Conservation (phyloP, 2,329 filamentous ascomycete genomes). For the Ophiostoma ips region DNA sequence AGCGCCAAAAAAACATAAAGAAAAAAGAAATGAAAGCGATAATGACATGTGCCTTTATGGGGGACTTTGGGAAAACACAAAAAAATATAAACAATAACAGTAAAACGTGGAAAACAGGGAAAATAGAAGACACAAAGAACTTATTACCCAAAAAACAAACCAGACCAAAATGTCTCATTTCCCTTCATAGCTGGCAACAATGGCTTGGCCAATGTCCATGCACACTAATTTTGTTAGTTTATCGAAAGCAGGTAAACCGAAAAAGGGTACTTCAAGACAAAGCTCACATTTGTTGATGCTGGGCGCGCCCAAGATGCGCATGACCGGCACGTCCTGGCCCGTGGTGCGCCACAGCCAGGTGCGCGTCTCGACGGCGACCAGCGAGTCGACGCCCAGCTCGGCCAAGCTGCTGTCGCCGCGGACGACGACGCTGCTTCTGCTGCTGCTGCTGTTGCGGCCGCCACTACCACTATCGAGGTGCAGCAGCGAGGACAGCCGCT, state of each 20-base stretch:
- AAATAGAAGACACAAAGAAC: neutral
- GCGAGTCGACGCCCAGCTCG: constrained; percentile 28
- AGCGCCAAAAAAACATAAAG: neutral
- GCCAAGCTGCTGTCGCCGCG: constrained; percentile 20
- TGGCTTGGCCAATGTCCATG: neutral
- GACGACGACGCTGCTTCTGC: constrained; percentile 13
- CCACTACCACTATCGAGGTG: constrained; percentile 12
- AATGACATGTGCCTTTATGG: neutral
- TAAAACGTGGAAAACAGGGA: too few species aligned
- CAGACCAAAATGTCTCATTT: too few species aligned
- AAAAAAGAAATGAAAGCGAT: neutral
- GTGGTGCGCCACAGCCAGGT: constrained; percentile 31
- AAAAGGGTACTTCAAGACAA: too few species aligned
- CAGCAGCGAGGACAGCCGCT: constrained; percentile 20
- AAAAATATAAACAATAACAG: too few species aligned
- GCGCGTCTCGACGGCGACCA: constrained; percentile 28
- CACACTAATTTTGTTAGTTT: neutral
- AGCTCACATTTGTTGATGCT: constrained; percentile 15
- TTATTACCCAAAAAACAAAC: neutral
- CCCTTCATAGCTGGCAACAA: neutral
- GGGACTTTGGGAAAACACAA: too few species aligned
- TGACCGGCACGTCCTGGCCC: constrained; percentile 28
- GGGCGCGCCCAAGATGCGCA: constrained; percentile 28
- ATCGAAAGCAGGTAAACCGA: accelerated
- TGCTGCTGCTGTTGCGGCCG: constrained; percentile 19